Conservation (phyloP, 1,139 yeast species). For the Protomyces arabidopsidicola region DNA sequence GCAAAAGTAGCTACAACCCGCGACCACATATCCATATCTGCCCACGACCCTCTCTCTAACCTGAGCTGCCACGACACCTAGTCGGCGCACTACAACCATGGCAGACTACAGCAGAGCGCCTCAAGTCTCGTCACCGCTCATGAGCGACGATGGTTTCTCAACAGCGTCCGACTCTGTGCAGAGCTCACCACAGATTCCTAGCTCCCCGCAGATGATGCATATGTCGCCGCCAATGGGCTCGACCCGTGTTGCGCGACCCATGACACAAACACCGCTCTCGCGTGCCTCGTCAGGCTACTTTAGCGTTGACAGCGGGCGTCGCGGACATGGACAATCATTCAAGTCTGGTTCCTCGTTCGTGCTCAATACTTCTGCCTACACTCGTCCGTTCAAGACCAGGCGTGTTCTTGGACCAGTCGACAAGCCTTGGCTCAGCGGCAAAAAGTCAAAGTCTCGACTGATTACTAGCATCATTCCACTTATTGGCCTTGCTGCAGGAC, state of each 20-base stretch:
- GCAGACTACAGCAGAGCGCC: background rate
- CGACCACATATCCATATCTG: too few species aligned
- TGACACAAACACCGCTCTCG: conserved; percentile 10
- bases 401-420: conserved; percentile 2
- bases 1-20: too few species aligned
- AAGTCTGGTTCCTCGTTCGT: conserved; percentile 14
- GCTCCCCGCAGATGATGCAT: background rate
- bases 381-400: conserved; percentile 17
- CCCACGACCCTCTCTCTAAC: too few species aligned
- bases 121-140: background rate
- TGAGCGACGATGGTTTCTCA: background rate
- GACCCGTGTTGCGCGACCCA: conserved; percentile 10
- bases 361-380: conserved; percentile 24
- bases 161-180: background rate
- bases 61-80: too few species aligned
- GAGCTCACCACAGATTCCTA: background rate
- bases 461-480: conserved; percentile 18
- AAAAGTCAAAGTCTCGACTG: conserved; percentile 9
- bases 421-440: conserved; percentile 12
- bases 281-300: conserved; percentile 4
- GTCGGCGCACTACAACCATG: background rate
- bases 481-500: conserved; percentile 26
- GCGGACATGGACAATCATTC: conserved; percentile 4
- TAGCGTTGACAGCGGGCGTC: background rate
- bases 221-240: conserved; percentile 6